Conservation (phyloP, 108 stramenopile species). For the Cylindrotheca closterium region DNA sequence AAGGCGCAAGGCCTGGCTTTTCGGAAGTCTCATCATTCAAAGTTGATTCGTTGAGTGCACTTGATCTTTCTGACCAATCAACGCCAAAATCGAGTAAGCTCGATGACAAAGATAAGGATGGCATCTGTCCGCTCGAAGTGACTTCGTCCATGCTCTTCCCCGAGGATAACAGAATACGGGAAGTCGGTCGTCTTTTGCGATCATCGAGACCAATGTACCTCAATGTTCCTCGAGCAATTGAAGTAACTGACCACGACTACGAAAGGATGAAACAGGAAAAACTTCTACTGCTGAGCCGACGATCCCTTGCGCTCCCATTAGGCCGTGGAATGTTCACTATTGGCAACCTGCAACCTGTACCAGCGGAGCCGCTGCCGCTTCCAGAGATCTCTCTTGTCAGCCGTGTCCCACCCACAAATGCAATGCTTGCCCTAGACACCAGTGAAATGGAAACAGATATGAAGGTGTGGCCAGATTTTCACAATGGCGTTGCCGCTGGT, state of each 20-base stretch:
- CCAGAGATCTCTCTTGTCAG: conserved; percentile 90
- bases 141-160: conserved; percentile 87
- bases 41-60: not conserved
- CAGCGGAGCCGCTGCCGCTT: conserved; percentile 86
- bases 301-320: conserved; percentile 83
- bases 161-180: conserved; percentile 83
- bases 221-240: conserved; percentile 74
- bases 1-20: not conserved
- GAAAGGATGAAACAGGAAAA: conserved; percentile 85
- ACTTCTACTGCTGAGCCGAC: conserved; percentile 76
- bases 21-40: conserved; percentile 2
- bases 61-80: not conserved
- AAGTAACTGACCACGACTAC: conserved; percentile 89
- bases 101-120: conserved; percentile 71
- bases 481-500: conserved; percentile 98
- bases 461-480: conserved; percentile 96
- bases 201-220: conserved; percentile 86
- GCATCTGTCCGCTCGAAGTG: conserved; percentile 70
- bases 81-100: conserved; percentile 1
- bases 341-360: conserved; percentile 73
- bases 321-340: conserved; percentile 97
- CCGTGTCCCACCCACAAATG: conserved; percentile 90
- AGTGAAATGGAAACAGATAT: conserved; percentile 65
- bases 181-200: conserved; percentile 87
- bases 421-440: conserved; percentile 76